Conservation (phyloP, 1,284 basidiomycete species). For the Ustilago nuda region DNA sequence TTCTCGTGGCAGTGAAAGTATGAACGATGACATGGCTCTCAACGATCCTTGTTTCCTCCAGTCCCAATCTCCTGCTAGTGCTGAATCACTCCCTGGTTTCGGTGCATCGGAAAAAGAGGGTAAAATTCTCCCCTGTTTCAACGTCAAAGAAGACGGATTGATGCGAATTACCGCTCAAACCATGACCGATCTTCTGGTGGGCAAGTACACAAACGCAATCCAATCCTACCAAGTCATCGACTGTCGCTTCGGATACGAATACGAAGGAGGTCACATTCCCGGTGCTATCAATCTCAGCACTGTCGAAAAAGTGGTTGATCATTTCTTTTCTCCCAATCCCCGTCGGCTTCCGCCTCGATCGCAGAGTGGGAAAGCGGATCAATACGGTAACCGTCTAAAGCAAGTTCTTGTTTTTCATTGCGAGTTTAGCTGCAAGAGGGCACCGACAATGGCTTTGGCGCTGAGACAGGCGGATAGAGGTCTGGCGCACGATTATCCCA, state of each 20-base stretch:
- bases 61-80: constrained; percentile 42
- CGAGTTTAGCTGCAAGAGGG: constrained; percentile 94
- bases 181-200: constrained; percentile 58
- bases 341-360: constrained; percentile 69
- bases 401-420: constrained; percentile 95
- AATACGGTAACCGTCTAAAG: constrained; percentile 74
- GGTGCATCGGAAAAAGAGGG: constrained; percentile 73
- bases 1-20: constrained; percentile 35
- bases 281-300: constrained; percentile 93
- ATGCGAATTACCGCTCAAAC: constrained; percentile 88
- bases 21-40: constrained; percentile 47
- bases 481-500: constrained; percentile 87
- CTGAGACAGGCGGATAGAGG: constrained; percentile 89
- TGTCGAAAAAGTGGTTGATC: constrained; percentile 81
- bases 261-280: constrained; percentile 88
- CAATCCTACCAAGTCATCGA: constrained; percentile 77
- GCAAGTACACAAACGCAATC: constrained; percentile 61
- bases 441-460: constrained; percentile 96
- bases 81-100: constrained; percentile 59
- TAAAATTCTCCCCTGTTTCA: constrained; percentile 92
- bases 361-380: constrained; percentile 77
- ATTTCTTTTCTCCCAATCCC: constrained; percentile 76
- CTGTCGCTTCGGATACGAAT: constrained; percentile 98
- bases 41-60: constrained; percentile 21
- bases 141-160: constrained; percentile 91